These are phyloP conservation scores for Penicillium sp. DNA, from an alignment of 2,329 filamentous ascomycete genomes.

Conservation along the genomic window DNA sequence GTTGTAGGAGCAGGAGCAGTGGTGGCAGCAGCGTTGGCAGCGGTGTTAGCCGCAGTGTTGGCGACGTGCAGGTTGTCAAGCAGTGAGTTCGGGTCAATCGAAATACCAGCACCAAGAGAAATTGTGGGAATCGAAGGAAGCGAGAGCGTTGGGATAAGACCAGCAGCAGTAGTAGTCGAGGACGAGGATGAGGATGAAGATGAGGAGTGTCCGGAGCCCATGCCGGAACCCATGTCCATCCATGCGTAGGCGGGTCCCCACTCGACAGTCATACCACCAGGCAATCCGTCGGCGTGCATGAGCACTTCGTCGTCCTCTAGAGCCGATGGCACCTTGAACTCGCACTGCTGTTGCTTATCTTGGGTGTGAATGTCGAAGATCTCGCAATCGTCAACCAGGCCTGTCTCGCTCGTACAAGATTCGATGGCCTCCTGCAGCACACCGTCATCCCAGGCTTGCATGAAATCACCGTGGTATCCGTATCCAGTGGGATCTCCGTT, in stretches of 20 bases:
- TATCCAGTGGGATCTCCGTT: constrained; percentile 78
- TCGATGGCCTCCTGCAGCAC: constrained; percentile 74
- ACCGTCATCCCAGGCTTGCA: constrained; percentile 71
- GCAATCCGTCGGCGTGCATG: constrained; percentile 61
- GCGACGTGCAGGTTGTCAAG: constrained; percentile 4
- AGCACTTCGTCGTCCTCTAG: constrained; percentile 63
- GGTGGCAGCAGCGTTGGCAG: constrained; percentile 3
- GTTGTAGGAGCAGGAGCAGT: constrained; percentile 10
- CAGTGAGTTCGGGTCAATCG: constrained; percentile 6
- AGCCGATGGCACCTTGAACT: constrained; percentile 58
- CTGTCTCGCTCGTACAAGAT: constrained; percentile 71
- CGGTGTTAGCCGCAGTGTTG: not conserved
- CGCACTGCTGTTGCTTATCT: constrained; percentile 59
- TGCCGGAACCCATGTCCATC: constrained; percentile 13
- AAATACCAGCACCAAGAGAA: constrained; percentile 7
- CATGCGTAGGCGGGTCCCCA: constrained; percentile 46
- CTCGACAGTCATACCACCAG: constrained; percentile 61
- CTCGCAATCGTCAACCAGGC: constrained; percentile 71
- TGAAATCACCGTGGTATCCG: constrained; percentile 78
- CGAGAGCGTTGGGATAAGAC: constrained; percentile 1
- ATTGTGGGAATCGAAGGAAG: constrained; percentile 12
- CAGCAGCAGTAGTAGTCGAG: not conserved
- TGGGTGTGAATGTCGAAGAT: constrained; percentile 71
- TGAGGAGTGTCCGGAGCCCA: not conserved
- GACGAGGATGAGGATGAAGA: not conserved